Base-by-base conservation (phyloP, 2,329 filamentous ascomycete genomes). In the Metarhizium brunneum region DNA sequence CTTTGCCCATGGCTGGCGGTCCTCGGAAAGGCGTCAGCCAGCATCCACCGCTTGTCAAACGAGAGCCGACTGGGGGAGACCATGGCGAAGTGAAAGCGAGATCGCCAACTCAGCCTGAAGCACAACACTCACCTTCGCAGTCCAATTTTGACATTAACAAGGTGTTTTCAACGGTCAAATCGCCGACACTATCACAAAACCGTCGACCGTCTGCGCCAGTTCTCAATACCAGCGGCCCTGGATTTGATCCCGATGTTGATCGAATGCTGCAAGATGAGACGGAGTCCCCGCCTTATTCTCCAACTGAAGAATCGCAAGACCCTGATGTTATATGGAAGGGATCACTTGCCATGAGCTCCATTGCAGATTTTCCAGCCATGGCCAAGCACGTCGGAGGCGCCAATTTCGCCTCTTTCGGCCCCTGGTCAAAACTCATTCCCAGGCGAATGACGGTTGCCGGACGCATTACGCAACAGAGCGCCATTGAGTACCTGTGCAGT, bases 401-500 rank as follows among this genome's bases (percentile, higher is more conserved):
- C 50, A 87, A 96, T 66, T 80, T 95, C 54, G 62, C 66, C 45
- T 81, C 77, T 49, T 82, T 78, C 58, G 81, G 85, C 0, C 67
- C 76, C 0, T 97, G 92, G 90, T 79, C 80, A 18, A 82, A 87
- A 56, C 74, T 97, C 10, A 82, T 96, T 7, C 88, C 90, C 0
- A 76, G 81, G 35, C 80, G 77, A 7, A 75, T 94, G 35, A 83
- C 80, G 6, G 86, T 94, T 25, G 86, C 86, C 50, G 90, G 89
- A 1, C 84, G 94, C 18, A 94, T 99, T 57, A 83, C 88, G 53
- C 84, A 90, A 62, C 81, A 87, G 57, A 87, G 87, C 60, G 94
- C 92, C 11, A 90, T 91, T 56, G 90, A 95, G 58, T 99, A 99
- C 65, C 84, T 99, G 0, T 94, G 90, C 66, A 85, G 90, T 52